These are phyloP conservation scores for Coemansia sp. DNA, from an alignment of 192 early-diverging fungal species.

Conservation along the genomic window DNA sequence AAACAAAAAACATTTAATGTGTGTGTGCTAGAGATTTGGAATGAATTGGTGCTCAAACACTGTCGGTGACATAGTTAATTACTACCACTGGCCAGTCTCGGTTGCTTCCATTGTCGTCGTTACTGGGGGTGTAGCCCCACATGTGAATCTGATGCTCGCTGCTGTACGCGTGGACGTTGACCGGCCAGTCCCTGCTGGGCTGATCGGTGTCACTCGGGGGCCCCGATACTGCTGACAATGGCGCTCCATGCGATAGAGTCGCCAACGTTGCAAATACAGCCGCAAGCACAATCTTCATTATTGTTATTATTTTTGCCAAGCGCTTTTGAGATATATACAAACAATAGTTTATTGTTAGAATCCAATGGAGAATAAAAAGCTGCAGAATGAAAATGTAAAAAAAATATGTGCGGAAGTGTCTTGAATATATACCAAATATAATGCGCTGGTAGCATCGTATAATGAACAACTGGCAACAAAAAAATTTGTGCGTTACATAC, in stretches of 20 bases:
- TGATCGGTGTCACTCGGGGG: conserved; percentile 14
- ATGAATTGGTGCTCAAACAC: neutral
- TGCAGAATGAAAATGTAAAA: too few species aligned
- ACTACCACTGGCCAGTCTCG: conserved; percentile 47
- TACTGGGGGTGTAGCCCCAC: neutral
- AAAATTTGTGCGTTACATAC: neutral
- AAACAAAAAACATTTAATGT: neutral
- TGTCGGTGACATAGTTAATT: conserved; percentile 6
- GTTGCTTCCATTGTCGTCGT: neutral
- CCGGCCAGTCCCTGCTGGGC: conserved; percentile 45
- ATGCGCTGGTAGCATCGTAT: too few species aligned
- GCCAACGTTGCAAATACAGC: neutral
- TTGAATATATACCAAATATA: neutral
- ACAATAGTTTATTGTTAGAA: neutral
- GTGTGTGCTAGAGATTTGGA: neutral
- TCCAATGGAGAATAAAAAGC: neutral
- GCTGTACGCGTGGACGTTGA: conserved; percentile 17
- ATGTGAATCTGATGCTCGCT: neutral
- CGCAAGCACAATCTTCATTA: neutral
- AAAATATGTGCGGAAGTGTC: too few species aligned
- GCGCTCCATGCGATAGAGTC: neutral
- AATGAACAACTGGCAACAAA: neutral
- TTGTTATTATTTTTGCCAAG: neutral
- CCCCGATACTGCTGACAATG: conserved; percentile 3
- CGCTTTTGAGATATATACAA: neutral